A percentile compares a stretch with the other conserved stretches of the same genome.
phyloP scores from a whole-genome alignment of 2,329 filamentous ascomycete genomes.

The Fusarium heterosporum region DNA sequence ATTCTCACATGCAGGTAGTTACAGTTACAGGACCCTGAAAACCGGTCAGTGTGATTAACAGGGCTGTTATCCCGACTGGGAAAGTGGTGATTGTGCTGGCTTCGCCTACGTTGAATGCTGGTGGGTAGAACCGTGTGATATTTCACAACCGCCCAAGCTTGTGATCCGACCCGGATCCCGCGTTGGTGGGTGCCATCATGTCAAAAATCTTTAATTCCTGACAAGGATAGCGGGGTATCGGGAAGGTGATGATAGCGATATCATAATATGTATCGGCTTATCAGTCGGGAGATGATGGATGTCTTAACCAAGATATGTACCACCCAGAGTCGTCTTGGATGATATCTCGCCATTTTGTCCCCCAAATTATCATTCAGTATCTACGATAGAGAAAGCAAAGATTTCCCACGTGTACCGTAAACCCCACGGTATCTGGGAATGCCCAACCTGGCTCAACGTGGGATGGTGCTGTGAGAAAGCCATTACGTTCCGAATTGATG shows the following conservation, averaged over 20 bases:
- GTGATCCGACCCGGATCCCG: conserved; percentile 27
- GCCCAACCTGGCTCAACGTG: conserved; percentile 28
- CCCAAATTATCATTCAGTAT: conserved; percentile 14
- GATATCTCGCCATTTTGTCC: conserved; percentile 10
- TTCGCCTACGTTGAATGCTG: neutral
- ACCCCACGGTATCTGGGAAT: conserved; percentile 39
- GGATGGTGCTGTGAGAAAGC: conserved; percentile 29
- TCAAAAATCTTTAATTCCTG: conserved; percentile 21
- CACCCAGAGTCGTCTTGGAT: neutral
- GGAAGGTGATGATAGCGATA: conserved; percentile 19
- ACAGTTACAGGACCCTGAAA: neutral
- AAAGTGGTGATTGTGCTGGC: neutral
- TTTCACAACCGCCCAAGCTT: conserved; percentile 24
- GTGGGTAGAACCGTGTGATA: neutral
- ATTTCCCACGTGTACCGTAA: conserved; percentile 28
- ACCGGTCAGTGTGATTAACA: conserved; percentile 20
- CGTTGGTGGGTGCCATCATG: conserved; percentile 35
- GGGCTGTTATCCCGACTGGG: conserved; percentile 7
- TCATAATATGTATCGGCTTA: neutral
- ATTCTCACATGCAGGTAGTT: conserved; percentile 21
- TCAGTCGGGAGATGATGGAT: conserved; percentile 3
- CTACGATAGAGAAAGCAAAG: conserved; percentile 10
- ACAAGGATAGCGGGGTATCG: conserved; percentile 33
- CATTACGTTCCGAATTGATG: conserved; percentile 32
- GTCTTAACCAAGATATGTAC: neutral